Evolutionary conservation across 2,329 filamentous ascomycete species (phyloP), one percentile per base, ranked within the genome.

Genomic region (Sporothrix protearum): DNA sequence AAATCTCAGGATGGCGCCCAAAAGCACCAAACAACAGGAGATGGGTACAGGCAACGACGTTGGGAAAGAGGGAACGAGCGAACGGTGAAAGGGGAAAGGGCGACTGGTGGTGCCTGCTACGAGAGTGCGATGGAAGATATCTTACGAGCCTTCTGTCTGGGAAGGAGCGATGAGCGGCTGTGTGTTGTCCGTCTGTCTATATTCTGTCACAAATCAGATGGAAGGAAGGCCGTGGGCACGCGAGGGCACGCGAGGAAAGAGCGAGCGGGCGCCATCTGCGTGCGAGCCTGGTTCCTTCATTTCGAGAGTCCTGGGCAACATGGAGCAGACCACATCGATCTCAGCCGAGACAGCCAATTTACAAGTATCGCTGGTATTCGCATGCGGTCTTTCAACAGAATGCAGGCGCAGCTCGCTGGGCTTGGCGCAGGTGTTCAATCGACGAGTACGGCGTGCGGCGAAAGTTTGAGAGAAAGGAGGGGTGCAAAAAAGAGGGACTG

Each of bases 141-240:
- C 22, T 53, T 42, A 63, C 33, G 22, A 42, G 36, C 10, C 36
- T 39, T 42, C 55, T 30, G 30, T 28, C 10, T 33, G 28, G 55
- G 55, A 39, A 61, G 55, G 55, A 39, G 51, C 51, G 51, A 61
- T 19, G 55, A 12, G 49, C 25, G n/a, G 49, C 28, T 53, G 19
- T 61, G 57, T 39, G 33, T 57, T 61, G 57, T 39, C 19, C 33
- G 12, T 45, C 42, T 47, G 42, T 47, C 14, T 47, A 28, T 47
- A 28, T 47, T 51, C n/a, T 57, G 66, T 49, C 66, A 68, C 66
- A 68, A 53, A 68, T 68, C 39, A 69, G 67, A 69, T 47, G 36
- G 53, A 47, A 64, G 61, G 22, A 28, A 64, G 25, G 45, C 25
- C 10, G 30, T n/a, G 63, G 10, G 66, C 30, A 45, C 22, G 30